Conservation (phyloP, 1,284 basidiomycete genomes). For the Heterobasidion irregulare region DNA sequence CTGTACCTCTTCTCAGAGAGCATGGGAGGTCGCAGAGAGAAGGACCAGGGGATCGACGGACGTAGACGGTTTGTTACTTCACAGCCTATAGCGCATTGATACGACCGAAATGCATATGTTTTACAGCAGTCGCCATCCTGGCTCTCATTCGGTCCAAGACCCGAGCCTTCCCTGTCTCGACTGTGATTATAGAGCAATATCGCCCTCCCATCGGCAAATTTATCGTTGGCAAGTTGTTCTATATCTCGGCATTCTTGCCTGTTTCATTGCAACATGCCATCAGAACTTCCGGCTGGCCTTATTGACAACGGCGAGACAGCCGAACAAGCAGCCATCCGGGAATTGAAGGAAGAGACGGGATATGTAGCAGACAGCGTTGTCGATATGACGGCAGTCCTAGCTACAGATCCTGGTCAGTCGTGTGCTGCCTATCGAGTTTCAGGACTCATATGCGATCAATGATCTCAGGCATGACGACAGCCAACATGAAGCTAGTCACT, state of each 20-base stretch:
- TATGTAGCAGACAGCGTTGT: constrained; percentile 60
- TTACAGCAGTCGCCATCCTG: constrained; percentile 73
- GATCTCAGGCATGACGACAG: constrained; percentile 67
- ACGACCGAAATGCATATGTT: background rate
- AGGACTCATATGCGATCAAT: background rate
- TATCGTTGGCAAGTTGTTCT: constrained; percentile 50
- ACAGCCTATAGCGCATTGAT: background rate
- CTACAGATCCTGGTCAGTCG: constrained; percentile 66
- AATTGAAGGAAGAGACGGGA: constrained; percentile 89
- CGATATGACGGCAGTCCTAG: constrained; percentile 62
- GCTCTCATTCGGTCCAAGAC: constrained; percentile 70
- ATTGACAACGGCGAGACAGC: constrained; percentile 78
- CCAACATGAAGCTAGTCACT: constrained; percentile 72
- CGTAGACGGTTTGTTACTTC: constrained; percentile 58
- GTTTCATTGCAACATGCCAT: background rate
- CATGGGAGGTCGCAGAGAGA: constrained; percentile 84
- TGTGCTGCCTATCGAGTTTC: background rate
- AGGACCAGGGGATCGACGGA: constrained; percentile 67
- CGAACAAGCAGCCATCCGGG: constrained; percentile 72
- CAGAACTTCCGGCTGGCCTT: constrained; percentile 83
- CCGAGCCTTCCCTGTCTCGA: constrained; percentile 58
- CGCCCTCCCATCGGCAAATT: constrained; percentile 72
- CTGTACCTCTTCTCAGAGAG: constrained; percentile 34
- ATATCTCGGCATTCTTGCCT: background rate
- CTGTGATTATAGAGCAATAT: constrained; percentile 85